These are phyloP conservation scores for Pichia sp. DNA, from an alignment of 1,139 yeast genomes.

Conservation along the genomic window DNA sequence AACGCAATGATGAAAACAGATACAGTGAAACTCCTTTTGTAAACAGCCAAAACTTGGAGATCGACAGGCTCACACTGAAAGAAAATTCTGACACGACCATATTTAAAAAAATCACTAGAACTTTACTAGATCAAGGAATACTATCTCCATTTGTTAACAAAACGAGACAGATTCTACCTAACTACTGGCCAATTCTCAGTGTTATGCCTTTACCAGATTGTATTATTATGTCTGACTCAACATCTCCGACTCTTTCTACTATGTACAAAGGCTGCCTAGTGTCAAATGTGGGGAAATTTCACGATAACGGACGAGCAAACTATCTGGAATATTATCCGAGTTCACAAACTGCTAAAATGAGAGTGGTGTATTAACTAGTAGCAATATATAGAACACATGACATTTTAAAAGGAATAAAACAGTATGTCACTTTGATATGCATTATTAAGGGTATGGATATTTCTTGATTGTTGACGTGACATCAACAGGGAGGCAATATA, in stretches of 20 bases:
- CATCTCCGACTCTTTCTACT: conserved; percentile 67
- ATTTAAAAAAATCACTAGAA: conserved; percentile 72
- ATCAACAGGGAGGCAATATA: conserved; percentile 71
- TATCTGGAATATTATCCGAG: conserved; percentile 72
- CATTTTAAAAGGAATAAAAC: neutral
- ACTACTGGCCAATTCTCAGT: conserved; percentile 63
- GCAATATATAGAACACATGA: neutral
- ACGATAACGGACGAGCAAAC: conserved; percentile 44
- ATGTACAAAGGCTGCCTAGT: conserved; percentile 82
- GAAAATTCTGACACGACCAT: conserved; percentile 46
- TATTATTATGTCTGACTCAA: conserved; percentile 60
- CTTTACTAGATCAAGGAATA: conserved; percentile 81
- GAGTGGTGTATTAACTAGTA: conserved; percentile 36
- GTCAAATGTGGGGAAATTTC: conserved; percentile 62
- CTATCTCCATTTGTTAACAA: conserved; percentile 70
- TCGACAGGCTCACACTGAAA: conserved; percentile 25
- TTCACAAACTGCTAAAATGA: conserved; percentile 45
- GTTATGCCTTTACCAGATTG: conserved; percentile 78
- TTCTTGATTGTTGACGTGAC: conserved; percentile 45
- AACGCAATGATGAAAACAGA: neutral
- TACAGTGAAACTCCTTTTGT: neutral
- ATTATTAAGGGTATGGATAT: conserved; percentile 38
- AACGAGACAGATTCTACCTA: conserved; percentile 63
- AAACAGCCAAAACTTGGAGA: conserved; percentile 18
- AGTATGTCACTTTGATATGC: neutral